Evolutionary conservation across 1,284 basidiomycete genomes (phyloP).

Genomic region (Cryptococcus sp.): DNA sequence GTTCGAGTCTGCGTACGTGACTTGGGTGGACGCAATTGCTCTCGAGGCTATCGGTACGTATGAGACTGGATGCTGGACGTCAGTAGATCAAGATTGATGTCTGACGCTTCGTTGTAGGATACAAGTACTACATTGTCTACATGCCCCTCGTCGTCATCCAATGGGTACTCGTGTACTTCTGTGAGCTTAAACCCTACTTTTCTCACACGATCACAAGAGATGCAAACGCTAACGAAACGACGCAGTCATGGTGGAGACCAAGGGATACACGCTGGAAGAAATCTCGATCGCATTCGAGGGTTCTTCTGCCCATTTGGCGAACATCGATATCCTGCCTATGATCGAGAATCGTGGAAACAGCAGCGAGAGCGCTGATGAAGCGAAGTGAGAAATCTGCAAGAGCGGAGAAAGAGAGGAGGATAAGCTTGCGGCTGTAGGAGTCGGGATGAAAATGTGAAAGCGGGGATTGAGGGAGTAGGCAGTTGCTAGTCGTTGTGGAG

Average conservation of each 20-base stretch:
- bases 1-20: slow-evolving; percentile 35
- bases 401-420: too few species aligned
- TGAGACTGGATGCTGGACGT: neutral
- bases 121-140: slow-evolving; percentile 52
- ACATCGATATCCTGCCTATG: slow-evolving; percentile 13
- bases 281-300: slow-evolving; percentile 46
- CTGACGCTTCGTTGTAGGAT: slow-evolving; percentile 22
- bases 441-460: too few species aligned
- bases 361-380: too few species aligned
- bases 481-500: too few species aligned
- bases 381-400: too few species aligned
- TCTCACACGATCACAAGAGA: neutral
- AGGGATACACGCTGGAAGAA: slow-evolving; percentile 51
- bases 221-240: neutral
- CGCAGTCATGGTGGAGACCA: slow-evolving; percentile 50
- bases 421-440: too few species aligned
- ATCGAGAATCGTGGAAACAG: slow-evolving; percentile 2
- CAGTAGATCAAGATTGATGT: neutral
- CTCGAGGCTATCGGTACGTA: slow-evolving; percentile 47
- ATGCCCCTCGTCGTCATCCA: slow-evolving; percentile 49
- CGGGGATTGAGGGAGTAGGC: too few species aligned
- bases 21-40: slow-evolving; percentile 52
- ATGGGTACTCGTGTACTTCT: slow-evolving; percentile 38
- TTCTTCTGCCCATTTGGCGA: slow-evolving; percentile 3
- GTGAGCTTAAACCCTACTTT: slow-evolving; percentile 18